Evolutionary conservation across 345 rosid species (phyloP), one percentile per base, ranked within the genome.

Genomic region (Geranium rotundifolium): DNA sequence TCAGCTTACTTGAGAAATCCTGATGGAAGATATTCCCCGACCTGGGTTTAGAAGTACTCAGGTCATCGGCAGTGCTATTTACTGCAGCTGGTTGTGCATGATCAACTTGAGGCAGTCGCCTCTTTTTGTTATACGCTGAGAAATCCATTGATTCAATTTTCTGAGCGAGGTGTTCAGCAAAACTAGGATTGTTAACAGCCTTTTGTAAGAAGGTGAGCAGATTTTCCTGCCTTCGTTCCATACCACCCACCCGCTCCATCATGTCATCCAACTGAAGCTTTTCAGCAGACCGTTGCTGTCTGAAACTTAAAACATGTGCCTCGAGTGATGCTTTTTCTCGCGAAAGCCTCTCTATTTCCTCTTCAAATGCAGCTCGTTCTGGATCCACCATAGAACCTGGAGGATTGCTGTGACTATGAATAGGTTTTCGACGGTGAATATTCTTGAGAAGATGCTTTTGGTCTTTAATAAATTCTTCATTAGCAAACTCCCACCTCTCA

Each of bases 401-500:
- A 66, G 96, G 85, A 15, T 86, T 79, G 70, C 87, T 90, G 7
- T 90, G 99, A 80, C 99, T 93, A 39, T 93, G 92, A 65, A 90
- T 84, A 63, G 97, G 95, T 71, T 90, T 93, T 65, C 96, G 78
- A 30, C 95, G 76, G 71, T 81, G 86, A 73, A 93, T 93, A 74
- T 82, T 88, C 77, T 86, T 90, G 39, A 93, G 91, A 64, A 88
- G 95, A 83, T 88, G 96, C 83, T 79, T 87, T 68, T 86, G 86
- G 78, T 83, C 92, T 72, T 82, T 93, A 18, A 82, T 71, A 73
- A 93, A 90, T n/a, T 84, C 97, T 58, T 93, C 97, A 75, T 90
- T 93, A 5, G 82, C 80, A 76, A 93, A 93, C 57, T 93, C 97
- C 99, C 99, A 93, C 68, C 65, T 83, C 79, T 93, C 95, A 0